Conservation (phyloP, 257 asterid species). For the Solanum chilense region DNA sequence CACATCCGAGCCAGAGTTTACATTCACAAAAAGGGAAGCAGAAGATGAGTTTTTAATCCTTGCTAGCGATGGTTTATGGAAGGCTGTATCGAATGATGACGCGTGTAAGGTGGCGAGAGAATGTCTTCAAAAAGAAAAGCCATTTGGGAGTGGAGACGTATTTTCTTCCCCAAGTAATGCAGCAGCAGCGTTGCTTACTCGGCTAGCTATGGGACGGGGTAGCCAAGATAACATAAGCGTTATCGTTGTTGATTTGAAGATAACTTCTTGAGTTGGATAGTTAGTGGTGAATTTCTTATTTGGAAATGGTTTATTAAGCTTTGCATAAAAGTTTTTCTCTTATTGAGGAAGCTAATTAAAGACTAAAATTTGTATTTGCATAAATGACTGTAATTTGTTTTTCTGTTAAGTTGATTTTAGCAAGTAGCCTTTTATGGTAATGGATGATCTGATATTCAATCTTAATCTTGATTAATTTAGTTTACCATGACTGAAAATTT, state of each 20-base stretch:
- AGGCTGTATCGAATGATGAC: background rate
- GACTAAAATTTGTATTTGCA: background rate
- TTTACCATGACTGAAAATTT: background rate
- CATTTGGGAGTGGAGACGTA: background rate
- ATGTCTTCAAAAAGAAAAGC: background rate
- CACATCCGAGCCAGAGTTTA: slow-evolving; percentile 2
- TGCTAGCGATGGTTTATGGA: slow-evolving; percentile 13
- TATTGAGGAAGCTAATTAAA: background rate
- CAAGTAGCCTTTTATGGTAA: background rate
- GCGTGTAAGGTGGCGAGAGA: slow-evolving; percentile 1
- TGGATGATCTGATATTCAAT: background rate
- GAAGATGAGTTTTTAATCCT: slow-evolving; percentile 9
- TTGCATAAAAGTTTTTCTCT: background rate
- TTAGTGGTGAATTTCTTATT: background rate
- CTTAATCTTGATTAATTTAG: background rate
- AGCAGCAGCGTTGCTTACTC: background rate
- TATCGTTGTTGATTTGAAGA: slow-evolving; percentile 6
- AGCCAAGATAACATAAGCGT: slow-evolving; percentile 1
- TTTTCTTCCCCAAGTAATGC: background rate
- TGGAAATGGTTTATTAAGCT: background rate
- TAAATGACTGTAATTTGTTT: background rate
- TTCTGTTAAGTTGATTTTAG: background rate
- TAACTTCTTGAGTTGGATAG: background rate
- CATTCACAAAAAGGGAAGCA: background rate
- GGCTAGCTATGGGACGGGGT: background rate